Evolutionary conservation across 1,139 yeast species (phyloP), one percentile per base, ranked within the genome.

Genomic region (Taiozyma onychis): DNA sequence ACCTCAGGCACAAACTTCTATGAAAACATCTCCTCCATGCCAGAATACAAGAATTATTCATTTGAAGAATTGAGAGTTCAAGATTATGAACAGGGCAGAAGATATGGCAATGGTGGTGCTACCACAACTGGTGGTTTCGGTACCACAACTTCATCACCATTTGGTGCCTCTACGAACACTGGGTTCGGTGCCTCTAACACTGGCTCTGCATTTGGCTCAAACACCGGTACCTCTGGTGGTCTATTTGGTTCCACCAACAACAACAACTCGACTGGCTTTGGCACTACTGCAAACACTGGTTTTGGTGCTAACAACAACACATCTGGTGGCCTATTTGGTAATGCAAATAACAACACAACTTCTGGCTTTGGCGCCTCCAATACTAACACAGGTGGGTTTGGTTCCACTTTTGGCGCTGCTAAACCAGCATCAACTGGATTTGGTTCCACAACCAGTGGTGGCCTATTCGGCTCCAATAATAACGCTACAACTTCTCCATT

Each of bases 61-160:
- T 80, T 85, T 62, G 97, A 91, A 67, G 99, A 93, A 66, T 77
- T 93, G 68, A 78, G 99, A 66, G 72, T 80, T 59, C 93, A 87
- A 67, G 99, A 93, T 69, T 93, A 93, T 66, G 82, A 83, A 62
- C 62, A 59, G 42, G 59, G 62, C 6, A 64, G 68, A 45, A 51
- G 65, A 61, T 44, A 53, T 55, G 58, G 71, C 59, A 51, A 53
- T 37, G 56, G 54, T 22, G 53, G 55, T 41, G 37, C 50, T 43
- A 7, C 39, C 48, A 39, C 46, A 2, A n/a, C 53, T 42, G 46
- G 50, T 28, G 56, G 54, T 45, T 73, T 64, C 55, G 69, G 68
- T 24, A 60, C 64, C 39, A 50, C 64, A 49, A 52, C 66, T 37
- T 59, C 64, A 42, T 60, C 66, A 45, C 65, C 69, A 35, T 66